Percentiles rank a stretch among this genome's conserved stretches.
These are phyloP conservation scores for Isatis lusitanica DNA, from an alignment of 441 rosid genomes.

Conservation along the genomic window DNA sequence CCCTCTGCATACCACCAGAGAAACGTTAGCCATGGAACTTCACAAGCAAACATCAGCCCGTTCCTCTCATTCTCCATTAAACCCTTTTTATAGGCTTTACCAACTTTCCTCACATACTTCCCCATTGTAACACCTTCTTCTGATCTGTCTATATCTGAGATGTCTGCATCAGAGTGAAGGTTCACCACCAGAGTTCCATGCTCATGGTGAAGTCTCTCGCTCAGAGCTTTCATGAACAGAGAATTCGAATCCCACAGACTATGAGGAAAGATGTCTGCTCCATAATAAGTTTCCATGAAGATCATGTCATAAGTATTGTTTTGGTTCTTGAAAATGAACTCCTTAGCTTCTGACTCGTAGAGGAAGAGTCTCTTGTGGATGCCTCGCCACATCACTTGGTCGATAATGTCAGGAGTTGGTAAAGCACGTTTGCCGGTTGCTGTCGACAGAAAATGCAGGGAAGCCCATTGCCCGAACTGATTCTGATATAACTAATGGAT, in stretches of 20 bases:
- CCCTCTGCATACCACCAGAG: conserved; percentile 75
- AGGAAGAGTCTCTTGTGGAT: conserved; percentile 83
- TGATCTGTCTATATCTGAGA: conserved; percentile 33
- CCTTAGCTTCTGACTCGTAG: conserved; percentile 74
- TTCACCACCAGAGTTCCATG: conserved; percentile 91
- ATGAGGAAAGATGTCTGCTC: conserved; percentile 83
- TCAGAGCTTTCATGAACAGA: conserved; percentile 62
- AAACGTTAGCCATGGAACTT: conserved; percentile 80
- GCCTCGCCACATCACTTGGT: conserved; percentile 76
- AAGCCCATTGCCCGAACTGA: conserved; percentile 84
- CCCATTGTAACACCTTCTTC: conserved; percentile 44
- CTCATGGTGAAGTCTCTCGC: conserved; percentile 54
- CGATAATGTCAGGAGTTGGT: conserved; percentile 45
- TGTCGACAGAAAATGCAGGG: conserved; percentile 69
- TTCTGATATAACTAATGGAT: conserved; percentile 75
- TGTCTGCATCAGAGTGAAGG: conserved; percentile 76
- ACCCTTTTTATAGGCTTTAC: conserved; percentile 59
- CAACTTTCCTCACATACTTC: conserved; percentile 52
- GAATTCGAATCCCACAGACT: conserved; percentile 78
- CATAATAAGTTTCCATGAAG: conserved; percentile 92
- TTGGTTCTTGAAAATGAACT: conserved; percentile 48
- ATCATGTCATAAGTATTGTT: conserved; percentile 57
- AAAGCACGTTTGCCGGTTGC: conserved; percentile 45
- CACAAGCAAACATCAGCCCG: conserved; percentile 57
- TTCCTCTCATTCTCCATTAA: conserved; percentile 39